Base-by-base conservation (phyloP, 768 basidiomycete genomes). In the Tylopilus sp. region DNA sequence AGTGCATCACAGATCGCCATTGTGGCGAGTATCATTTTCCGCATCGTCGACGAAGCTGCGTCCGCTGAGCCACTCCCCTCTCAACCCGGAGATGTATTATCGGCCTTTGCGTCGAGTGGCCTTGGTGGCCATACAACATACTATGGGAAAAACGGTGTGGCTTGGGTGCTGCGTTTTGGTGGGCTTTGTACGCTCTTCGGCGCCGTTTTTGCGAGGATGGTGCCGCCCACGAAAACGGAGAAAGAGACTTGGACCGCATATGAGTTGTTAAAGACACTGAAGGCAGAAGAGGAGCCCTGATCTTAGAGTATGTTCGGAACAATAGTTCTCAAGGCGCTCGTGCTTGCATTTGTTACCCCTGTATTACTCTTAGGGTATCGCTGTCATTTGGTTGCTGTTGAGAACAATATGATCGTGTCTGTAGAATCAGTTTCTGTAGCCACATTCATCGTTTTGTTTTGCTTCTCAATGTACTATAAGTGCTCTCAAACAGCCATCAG, bases 111-210 rank as follows among this genome's bases (percentile, higher is more conserved):
- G 26, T 48, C 41, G n/a, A 36, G 47, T 52, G 61, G 56, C 25
- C 77, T 77, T 1, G 66, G 69, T 8, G 76, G 76, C 22, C 76
- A 78, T 33, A 74, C 73, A 51, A 82, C 82, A 13, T 91, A 88
- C 68, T 77, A 80, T 53, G 89, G 88, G 29, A 93, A 92, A 75
- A 86, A 85, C 49, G 95, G 95, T 30, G 92, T 97, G 26, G 91
- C 87, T 3, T 97, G 94, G 93, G 89, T 96, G 7, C 72, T 98
- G 51, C 84, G 93, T 17, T 96, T 96, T 62, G 95, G 95, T 45
- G 95, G 94, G 33, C 65, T 92, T 10, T 92, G 89, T 67, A 85
- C 94, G 0, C 71, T 97, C 53, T 74, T 81, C 31, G 94, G 91
- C 28, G 94, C 93, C 5, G 58, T 82, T 4, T 78, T 90, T 59